A percentile compares a stretch with the other conserved stretches of the same genome.
phyloP scores from a whole-genome alignment of 768 basidiomycete genomes.

The Floccularia luteovirens region DNA sequence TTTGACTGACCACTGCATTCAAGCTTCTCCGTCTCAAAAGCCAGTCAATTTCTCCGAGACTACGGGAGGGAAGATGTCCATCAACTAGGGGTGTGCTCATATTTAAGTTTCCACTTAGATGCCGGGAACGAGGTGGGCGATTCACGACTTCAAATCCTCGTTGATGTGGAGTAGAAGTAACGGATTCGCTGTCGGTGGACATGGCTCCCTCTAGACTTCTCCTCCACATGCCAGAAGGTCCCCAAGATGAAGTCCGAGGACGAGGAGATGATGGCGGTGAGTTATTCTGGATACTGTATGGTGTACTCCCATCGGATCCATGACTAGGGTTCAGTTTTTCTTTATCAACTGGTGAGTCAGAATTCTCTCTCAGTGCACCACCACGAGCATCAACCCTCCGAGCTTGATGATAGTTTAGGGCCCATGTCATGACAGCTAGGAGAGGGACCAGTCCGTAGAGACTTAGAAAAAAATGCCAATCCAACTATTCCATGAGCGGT shows the following conservation, averaged over 20 bases:
- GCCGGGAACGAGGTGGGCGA: slow-evolving; percentile 29
- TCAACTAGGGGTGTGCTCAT: slow-evolving; percentile 9
- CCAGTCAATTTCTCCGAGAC: slow-evolving; percentile 74
- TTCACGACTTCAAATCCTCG: slow-evolving; percentile 48
- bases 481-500: slow-evolving; percentile 64
- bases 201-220: slow-evolving; percentile 35
- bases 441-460: slow-evolving; percentile 47
- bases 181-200: slow-evolving; percentile 37
- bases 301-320: slow-evolving; percentile 21
- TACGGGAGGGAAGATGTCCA: slow-evolving; percentile 30
- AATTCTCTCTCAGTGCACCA: background rate
- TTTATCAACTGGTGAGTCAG: slow-evolving; percentile 14
- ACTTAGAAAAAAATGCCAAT: slow-evolving; percentile 51
- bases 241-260: slow-evolving; percentile 43
- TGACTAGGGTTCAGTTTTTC: slow-evolving; percentile 22
- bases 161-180: slow-evolving; percentile 28
- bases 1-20: slow-evolving; percentile 53
- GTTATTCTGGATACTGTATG: slow-evolving; percentile 27
- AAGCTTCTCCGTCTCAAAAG: slow-evolving; percentile 65
- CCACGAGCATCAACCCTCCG: too few relatives aligned
- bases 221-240: slow-evolving; percentile 31
- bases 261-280: slow-evolving; percentile 36
- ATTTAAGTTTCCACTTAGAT: slow-evolving; percentile 22
- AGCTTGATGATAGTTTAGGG: too few relatives aligned
- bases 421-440: too few relatives aligned